Evolutionary conservation across 208 protist species (phyloP).

Genomic region (Crithidia bombi): DNA sequence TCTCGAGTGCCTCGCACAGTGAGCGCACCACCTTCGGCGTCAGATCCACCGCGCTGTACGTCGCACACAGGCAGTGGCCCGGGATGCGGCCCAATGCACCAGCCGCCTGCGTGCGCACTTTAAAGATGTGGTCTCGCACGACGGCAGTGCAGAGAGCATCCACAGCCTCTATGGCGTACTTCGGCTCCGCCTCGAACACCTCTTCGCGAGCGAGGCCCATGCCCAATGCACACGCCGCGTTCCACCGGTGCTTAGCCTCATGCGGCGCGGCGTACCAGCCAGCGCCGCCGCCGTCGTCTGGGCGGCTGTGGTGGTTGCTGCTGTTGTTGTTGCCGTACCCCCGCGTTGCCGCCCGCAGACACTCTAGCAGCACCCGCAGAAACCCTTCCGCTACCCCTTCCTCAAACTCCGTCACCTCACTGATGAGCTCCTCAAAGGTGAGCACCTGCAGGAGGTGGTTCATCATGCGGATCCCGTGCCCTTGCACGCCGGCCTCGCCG

Average conservation of each 20-base stretch:
- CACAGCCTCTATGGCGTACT: slow-evolving; percentile 49
- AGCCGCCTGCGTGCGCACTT: slow-evolving; percentile 84
- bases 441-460: slow-evolving; percentile 64
- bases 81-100: slow-evolving; percentile 48
- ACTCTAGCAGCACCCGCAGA: slow-evolving; percentile 56
- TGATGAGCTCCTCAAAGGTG: slow-evolving; percentile 70
- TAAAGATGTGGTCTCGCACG: slow-evolving; percentile 72
- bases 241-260: slow-evolving; percentile 83
- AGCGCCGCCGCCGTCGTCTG: background rate
- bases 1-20: slow-evolving; percentile 67
- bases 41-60: slow-evolving; percentile 46
- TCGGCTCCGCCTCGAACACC: slow-evolving; percentile 76
- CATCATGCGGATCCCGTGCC: slow-evolving; percentile 89
- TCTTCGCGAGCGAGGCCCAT: slow-evolving; percentile 52
- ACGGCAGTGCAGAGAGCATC: slow-evolving; percentile 55
- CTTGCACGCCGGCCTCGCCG: slow-evolving; percentile 46
- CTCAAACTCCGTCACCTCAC: slow-evolving; percentile 44
- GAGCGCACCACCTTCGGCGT: slow-evolving; percentile 51
- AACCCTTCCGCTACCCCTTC: slow-evolving; percentile 77
- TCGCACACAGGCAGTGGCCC: slow-evolving; percentile 30
- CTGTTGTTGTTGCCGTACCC: background rate
- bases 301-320: background rate
- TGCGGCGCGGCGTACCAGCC: slow-evolving; percentile 23
- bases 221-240: slow-evolving; percentile 75
- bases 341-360: slow-evolving; percentile 34